Evolutionary conservation across 495 filamentous ascomycete species (phyloP).

Genomic region (Podospora conica): DNA sequence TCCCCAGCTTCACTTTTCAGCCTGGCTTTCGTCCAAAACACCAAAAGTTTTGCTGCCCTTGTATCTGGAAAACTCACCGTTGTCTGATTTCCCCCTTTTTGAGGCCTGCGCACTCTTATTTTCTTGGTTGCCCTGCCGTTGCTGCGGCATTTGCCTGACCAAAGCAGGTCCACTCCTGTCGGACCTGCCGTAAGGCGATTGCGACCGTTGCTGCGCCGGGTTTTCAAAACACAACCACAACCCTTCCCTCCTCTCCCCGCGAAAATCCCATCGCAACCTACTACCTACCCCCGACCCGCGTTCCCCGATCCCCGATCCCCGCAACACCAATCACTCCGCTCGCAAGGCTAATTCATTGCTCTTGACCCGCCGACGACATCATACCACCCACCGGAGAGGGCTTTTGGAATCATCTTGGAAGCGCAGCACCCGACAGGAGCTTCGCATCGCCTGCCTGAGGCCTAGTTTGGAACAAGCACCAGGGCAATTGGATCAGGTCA

Average conservation of each 20-base stretch:
- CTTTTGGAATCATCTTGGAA: background rate
- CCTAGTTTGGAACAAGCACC: background rate
- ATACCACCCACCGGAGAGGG: background rate
- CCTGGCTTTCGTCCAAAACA: background rate
- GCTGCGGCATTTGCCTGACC: background rate
- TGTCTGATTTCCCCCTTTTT: background rate
- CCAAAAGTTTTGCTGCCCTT: background rate
- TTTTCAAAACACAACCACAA: background rate
- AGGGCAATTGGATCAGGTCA: background rate
- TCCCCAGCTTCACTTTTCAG: constrained; percentile 4
- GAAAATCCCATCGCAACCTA: constrained; percentile 5
- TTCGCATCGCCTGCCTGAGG: background rate
- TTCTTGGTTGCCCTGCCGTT: background rate
- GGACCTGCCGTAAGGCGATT: background rate
- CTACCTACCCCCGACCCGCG: background rate
- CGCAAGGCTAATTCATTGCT: background rate
- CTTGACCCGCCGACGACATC: background rate
- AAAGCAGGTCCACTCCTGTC: background rate
- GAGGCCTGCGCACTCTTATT: background rate
- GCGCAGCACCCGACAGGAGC: background rate
- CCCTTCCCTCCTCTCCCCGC: background rate
- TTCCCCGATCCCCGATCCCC: background rate
- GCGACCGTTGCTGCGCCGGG: background rate
- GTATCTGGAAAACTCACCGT: background rate
- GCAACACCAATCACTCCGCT: background rate